phyloP scores from a whole-genome alignment of 257 asterid species.

The Lantana camara region DNA sequence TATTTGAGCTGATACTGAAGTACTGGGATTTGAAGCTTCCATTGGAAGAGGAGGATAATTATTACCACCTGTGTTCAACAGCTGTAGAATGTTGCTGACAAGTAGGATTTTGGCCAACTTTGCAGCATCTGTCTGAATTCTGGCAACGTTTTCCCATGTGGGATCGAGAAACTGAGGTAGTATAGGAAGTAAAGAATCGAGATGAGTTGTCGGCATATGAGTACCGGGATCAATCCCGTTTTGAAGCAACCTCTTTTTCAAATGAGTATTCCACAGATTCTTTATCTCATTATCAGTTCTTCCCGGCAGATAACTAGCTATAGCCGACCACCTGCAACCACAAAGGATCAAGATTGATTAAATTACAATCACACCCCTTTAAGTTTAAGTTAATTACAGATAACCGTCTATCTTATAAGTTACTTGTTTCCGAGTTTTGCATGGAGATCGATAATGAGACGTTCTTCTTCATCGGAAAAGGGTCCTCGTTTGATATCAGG shows the following conservation, averaged over 20 bases:
- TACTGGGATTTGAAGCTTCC: constrained; percentile 2
- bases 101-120: constrained; percentile 28
- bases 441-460: constrained; percentile 39
- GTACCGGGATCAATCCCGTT: constrained; percentile 44
- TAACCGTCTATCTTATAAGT: neutral
- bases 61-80: constrained; percentile 18
- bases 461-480: constrained; percentile 36
- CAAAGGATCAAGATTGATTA: neutral
- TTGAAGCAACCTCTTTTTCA: constrained; percentile 35
- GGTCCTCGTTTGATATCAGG: constrained; percentile 47
- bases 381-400: too few species aligned
- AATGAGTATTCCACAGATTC: constrained; percentile 43
- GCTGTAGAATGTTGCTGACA: constrained; percentile 29
- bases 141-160: constrained; percentile 30
- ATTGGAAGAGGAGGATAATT: constrained; percentile 21
- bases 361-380: too few species aligned
- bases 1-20: constrained; percentile 15
- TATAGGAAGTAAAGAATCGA: constrained; percentile 8
- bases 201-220: constrained; percentile 32
- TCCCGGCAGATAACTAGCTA: constrained; percentile 42
- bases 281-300: constrained; percentile 46
- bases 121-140: constrained; percentile 28
- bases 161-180: constrained; percentile 15
- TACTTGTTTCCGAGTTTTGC: constrained; percentile 46
- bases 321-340: constrained; percentile 40